phyloP scores from a whole-genome alignment of 2,329 filamentous ascomycete species.

The Achaetomium macrosporum region DNA sequence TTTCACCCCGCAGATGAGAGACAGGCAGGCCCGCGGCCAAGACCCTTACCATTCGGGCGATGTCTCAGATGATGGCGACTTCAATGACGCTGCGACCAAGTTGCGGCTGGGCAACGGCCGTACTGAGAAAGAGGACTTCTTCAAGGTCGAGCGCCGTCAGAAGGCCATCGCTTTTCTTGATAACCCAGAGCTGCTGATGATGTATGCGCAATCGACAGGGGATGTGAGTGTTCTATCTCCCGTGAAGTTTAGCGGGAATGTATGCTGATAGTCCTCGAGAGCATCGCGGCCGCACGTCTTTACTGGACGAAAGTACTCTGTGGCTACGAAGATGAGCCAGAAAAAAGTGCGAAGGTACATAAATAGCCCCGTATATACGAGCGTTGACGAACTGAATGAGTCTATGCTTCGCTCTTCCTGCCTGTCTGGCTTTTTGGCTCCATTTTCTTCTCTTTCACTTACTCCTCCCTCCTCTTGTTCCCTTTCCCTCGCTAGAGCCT shows the following conservation, averaged over 20 bases:
- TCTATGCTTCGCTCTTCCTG: neutral
- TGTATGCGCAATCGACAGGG: constrained; percentile 48
- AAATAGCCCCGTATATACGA: neutral
- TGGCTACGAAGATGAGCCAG: constrained; percentile 36
- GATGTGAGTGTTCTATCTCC: constrained; percentile 40
- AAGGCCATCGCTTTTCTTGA: constrained; percentile 51
- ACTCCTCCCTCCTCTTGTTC: too few species aligned
- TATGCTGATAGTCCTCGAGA: constrained; percentile 30
- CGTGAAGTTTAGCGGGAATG: neutral
- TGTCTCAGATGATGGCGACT: constrained; percentile 28
- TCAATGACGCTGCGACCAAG: constrained; percentile 12
- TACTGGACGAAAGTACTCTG: constrained; percentile 52
- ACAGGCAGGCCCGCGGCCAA: constrained; percentile 54
- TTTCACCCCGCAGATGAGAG: constrained; percentile 50
- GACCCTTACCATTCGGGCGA: constrained; percentile 41
- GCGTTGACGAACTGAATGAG: neutral
- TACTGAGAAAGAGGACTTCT: constrained; percentile 36
- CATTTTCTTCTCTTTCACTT: too few species aligned
- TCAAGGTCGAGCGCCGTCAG: constrained; percentile 39
- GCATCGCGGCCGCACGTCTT: constrained; percentile 49
- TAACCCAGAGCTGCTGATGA: constrained; percentile 53
- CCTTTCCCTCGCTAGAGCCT: too few species aligned
- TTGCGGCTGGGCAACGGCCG: constrained; percentile 13
- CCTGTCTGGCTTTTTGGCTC: too few species aligned
- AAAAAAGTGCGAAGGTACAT: neutral